Evolutionary conservation across 768 basidiomycete genomes (phyloP), one percentile per base, ranked within the genome.

Genomic region (Nevesoporus exiguus): DNA sequence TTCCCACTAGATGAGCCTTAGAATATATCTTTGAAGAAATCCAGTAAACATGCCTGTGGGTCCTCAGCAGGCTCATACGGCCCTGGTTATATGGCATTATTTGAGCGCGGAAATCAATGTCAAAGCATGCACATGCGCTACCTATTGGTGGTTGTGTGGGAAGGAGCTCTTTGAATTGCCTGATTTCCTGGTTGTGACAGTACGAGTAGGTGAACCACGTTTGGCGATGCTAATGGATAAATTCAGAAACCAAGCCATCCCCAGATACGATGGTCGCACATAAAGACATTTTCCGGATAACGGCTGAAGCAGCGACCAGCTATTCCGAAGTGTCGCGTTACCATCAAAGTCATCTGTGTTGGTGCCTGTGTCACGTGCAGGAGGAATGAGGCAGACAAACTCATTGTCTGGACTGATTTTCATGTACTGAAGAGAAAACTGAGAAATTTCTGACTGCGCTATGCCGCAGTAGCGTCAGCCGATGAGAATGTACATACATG

Each of bases 121-220:
- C 54, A 52, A 57, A 46, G 48, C 46, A 55, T 41, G 56, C 61
- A 49, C 46, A 55, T 41, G 56, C 61, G 54, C 77, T 74, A 85
- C 89, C 88, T 71, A 85, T 77, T 61, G 84, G 81, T 47, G 82
- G 76, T 59, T 85, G 85, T 50, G 81, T 70, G 66, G 82, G 84
- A 60, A 76, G 67, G 55, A 88, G 75, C 70, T 94, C 93, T 72
- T 89, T 89, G 78, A 98, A 99, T 73, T 99, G 97, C 54, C 95
- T 86, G 57, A 98, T 93, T 73, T 97, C 86, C 48, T 84, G 81
- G 71, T 94, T 90, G 75, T 99, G 94, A 75, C 96, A 93, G 71
- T 90, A 97, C 46, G 92, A 86, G 74, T 98, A 98, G 34, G 94
- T 98, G 76, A 98, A 98, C 94, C 94, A 97, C 36, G 86, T 84